phyloP scores from a whole-genome alignment of 208 protist species.

The Acanthamoeba royreba region DNA sequence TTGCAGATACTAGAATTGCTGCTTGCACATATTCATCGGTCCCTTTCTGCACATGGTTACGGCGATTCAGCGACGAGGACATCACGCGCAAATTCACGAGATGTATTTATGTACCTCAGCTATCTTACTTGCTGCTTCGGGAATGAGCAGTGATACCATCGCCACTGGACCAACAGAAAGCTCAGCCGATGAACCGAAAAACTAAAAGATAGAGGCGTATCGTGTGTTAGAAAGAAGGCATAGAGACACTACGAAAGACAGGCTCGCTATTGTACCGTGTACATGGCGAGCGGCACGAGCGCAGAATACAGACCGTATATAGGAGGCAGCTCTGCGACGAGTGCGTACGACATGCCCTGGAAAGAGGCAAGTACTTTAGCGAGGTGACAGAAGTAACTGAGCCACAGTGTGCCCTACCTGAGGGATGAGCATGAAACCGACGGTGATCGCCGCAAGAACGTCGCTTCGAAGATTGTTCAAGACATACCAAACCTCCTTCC shows the following conservation, averaged over 20 bases:
- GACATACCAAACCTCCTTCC: too few relatives aligned
- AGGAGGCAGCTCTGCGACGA: neutral
- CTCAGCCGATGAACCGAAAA: neutral
- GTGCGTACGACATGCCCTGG: neutral
- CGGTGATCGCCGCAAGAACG: neutral
- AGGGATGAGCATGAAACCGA: constrained; percentile 9
- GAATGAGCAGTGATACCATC: constrained; percentile 15
- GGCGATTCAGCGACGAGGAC: too few relatives aligned
- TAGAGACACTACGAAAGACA: neutral
- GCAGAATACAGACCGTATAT: neutral
- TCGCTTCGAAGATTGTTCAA: neutral
- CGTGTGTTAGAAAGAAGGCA: neutral
- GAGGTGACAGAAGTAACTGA: neutral
- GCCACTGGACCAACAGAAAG: neutral
- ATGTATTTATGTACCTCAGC: too few relatives aligned
- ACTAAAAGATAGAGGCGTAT: neutral
- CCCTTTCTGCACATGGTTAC: neutral
- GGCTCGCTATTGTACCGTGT: neutral
- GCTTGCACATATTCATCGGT: neutral
- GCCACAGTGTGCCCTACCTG: neutral
- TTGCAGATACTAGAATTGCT: neutral
- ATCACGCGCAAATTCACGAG: too few relatives aligned
- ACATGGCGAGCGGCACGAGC: neutral
- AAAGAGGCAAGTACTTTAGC: neutral
- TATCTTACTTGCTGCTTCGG: neutral